Base-by-base conservation (phyloP, 768 basidiomycete genomes). In the Xerocomellus chrysenteron region DNA sequence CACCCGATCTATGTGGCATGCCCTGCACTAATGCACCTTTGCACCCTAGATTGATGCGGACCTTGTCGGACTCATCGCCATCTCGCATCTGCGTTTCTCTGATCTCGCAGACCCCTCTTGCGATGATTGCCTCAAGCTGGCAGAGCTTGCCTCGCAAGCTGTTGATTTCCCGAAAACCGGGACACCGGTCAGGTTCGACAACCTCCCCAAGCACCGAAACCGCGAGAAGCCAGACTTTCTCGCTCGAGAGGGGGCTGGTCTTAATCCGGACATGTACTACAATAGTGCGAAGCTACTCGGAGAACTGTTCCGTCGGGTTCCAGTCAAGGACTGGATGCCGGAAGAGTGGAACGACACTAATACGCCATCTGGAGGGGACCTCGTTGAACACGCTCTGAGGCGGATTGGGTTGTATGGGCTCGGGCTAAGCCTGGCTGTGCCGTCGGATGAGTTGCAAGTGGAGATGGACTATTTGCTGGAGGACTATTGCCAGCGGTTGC, bases 131-230 rank as follows among this genome's bases (percentile, higher is more conserved):
- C 57, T 79, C 17, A 61, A 35, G 41, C 66, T 82, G 12, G 82
- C 82, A 2, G 70, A 76, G 56, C 62, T 74, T 2, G 79, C 79
- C 7, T 78, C 78, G 0, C 75, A 77, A 52, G 80, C 80, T 5
- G 80, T 81, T 2, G 80, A 81, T 63, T 81, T 77, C 45, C 74
- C 71, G 0, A 81, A 81, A 52, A 76, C 73, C 5, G 80, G 80
- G 5, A 71, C 73, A 2, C 63, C 79, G 16, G 80, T 80, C 33
- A 61, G 54, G 45, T 72, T 73, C 47, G 54, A 50, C 26, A 56
- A 66, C 26, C 59, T 81, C 2, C 80, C 80, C 2, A 66, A 17
- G 56, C 57, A 61, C 4, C 67, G 64, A 3, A 33, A 39, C 11
- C 54, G 57, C 8, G 57, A 43, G 7, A 74, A 64, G 52, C 80